Conservation (phyloP, 1,284 basidiomycete species). For the Marasmius tenuissimus region DNA sequence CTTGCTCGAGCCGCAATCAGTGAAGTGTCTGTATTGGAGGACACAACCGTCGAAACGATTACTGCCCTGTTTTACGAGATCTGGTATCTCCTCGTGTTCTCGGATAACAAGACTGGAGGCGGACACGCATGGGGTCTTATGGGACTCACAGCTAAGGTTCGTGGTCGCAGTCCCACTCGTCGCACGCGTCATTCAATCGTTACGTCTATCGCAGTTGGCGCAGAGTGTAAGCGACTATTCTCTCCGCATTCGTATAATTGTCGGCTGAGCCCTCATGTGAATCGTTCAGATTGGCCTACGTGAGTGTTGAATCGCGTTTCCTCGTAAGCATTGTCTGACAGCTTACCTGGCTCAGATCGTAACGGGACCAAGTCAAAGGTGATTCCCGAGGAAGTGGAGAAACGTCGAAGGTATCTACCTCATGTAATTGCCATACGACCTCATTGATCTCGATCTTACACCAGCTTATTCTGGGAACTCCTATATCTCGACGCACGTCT, state of each 20-base stretch:
- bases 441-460: neutral
- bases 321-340: slow-evolving; percentile 5
- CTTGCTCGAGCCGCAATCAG: slow-evolving; percentile 55
- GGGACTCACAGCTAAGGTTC: slow-evolving; percentile 55
- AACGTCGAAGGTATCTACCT: slow-evolving; percentile 30
- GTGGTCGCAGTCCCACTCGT: neutral
- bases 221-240: slow-evolving; percentile 51
- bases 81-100: slow-evolving; percentile 47
- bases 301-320: slow-evolving; percentile 29
- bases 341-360: slow-evolving; percentile 30
- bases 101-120: slow-evolving; percentile 46
- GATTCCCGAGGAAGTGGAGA: slow-evolving; percentile 46
- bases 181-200: neutral
- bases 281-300: slow-evolving; percentile 55
- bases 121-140: slow-evolving; percentile 59
- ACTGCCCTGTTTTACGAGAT: slow-evolving; percentile 51
- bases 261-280: slow-evolving; percentile 6
- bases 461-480: slow-evolving; percentile 43
- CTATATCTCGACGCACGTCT: slow-evolving; percentile 45
- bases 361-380: slow-evolving; percentile 41
- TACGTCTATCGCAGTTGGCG: slow-evolving; percentile 33
- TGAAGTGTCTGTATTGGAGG: slow-evolving; percentile 58
- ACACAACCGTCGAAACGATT: slow-evolving; percentile 58
- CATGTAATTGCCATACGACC: neutral
- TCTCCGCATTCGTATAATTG: neutral